Evolutionary conservation across 768 basidiomycete genomes (phyloP).

Genomic region (Suillus subalutaceus): DNA sequence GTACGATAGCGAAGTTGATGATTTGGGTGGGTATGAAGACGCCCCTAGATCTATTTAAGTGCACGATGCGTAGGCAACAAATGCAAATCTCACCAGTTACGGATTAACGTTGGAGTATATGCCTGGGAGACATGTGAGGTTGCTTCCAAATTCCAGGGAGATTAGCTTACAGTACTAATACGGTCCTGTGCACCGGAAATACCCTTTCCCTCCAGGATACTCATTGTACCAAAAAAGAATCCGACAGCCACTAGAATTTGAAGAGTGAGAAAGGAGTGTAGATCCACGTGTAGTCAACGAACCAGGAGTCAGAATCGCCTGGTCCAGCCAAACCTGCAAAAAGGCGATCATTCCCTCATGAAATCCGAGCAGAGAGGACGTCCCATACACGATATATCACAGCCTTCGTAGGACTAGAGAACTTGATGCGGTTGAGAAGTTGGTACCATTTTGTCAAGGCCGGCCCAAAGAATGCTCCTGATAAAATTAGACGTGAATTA

Average conservation of each 20-base stretch:
- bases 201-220: conserved; percentile 76
- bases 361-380: not conserved
- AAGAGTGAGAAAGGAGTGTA: conserved; percentile 9
- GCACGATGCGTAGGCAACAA: not conserved
- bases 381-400: conserved; percentile 62
- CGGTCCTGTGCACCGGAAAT: conserved; percentile 51
- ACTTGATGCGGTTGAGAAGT: conserved; percentile 70
- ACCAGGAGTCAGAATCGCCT: conserved; percentile 76
- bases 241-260: conserved; percentile 42
- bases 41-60: conserved; percentile 42
- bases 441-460: conserved; percentile 82
- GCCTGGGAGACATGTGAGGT: conserved; percentile 42
- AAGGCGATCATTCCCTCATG: not conserved
- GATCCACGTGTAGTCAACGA: conserved; percentile 16
- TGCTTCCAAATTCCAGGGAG: not conserved
- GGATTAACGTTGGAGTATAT: conserved; percentile 72
- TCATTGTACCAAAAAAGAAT: conserved; percentile 76
- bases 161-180: conserved; percentile 37
- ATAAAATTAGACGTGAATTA: not conserved
- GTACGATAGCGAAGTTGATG: conserved; percentile 78
- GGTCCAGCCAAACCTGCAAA: conserved; percentile 77
- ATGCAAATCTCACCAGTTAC: conserved; percentile 61
- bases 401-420: conserved; percentile 59
- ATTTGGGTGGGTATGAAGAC: conserved; percentile 79
- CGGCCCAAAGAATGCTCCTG: conserved; percentile 79